Base-by-base conservation (phyloP, 2,329 filamentous ascomycete genomes). In the Ceratocystis cubensis region DNA sequence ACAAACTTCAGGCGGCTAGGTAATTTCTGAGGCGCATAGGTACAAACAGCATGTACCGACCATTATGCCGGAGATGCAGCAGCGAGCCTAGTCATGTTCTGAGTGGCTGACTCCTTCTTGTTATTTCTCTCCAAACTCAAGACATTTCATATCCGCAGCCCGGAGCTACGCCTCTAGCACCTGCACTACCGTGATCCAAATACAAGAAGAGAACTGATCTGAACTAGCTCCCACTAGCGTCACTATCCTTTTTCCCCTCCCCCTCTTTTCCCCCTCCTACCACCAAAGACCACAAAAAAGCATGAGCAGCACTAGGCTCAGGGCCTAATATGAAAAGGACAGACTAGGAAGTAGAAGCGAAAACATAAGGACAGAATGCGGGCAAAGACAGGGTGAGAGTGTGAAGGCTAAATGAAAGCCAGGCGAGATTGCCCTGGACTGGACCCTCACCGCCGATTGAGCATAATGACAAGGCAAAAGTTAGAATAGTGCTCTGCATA, bases 371-470 rank as follows among this genome's bases (percentile, higher is more conserved):
- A 15, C 53, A 37, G 6, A 30, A 59, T 59, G 28, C 53, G 17
- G 5, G 17, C 53, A 59, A n/a, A 59, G 28, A 30, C 53, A 41
- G 37, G 10, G 37, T 41, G 10, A 41, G 53, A 59, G 33, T 20
- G 33, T 7, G 17, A 30, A 59, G 28, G 28, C 28, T 37, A 30
- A 59, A 59, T 17, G 53, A 28, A 59, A 5, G 53, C 17, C 17
- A 28, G 53, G 53, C 53, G 3, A 37, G 37, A 41, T 41, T 33
- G 28, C 28, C 53, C 25, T 33, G 2, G 6, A 8, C 30, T n/a
- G 3, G 15, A 4, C 30, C 10, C 44, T 63, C 61, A 63, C 61
- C 61, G 61, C 61, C 22, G 50, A 17, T 63, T 63, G 22, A 63
- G 61, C 61, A 30, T 25, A 13, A 41, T 41, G 37, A 63, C 25